Evolutionary conservation across 2,329 filamentous ascomycete species (phyloP).

Genomic region (Phialophora expanda): DNA sequence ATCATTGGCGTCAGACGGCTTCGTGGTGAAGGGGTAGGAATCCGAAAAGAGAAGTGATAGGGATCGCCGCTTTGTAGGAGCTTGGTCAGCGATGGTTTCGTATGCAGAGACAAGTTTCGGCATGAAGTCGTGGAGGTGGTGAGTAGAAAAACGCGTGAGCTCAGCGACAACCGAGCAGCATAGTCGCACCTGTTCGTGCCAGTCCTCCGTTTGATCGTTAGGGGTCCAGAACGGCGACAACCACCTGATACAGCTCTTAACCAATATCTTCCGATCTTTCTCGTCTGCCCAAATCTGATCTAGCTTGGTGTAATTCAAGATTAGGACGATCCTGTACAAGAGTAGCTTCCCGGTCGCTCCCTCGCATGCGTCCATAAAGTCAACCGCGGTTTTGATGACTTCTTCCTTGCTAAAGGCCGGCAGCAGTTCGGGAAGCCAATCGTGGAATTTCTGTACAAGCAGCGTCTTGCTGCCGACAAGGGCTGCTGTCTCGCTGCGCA

Average conservation of each 20-base stretch:
- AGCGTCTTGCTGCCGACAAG: slow-evolving; percentile 93
- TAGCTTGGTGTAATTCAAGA: slow-evolving; percentile 86
- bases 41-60: slow-evolving; percentile 90
- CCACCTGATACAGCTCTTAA: slow-evolving; percentile 85
- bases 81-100: slow-evolving; percentile 72
- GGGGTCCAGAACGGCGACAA: slow-evolving; percentile 91
- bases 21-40: slow-evolving; percentile 84
- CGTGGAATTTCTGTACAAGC: slow-evolving; percentile 93
- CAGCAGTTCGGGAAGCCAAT: slow-evolving; percentile 90
- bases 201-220: slow-evolving; percentile 77
- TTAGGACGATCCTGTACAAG: slow-evolving; percentile 87
- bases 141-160: slow-evolving; percentile 76
- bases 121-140: slow-evolving; percentile 86
- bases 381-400: slow-evolving; percentile 86
- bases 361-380: slow-evolving; percentile 90
- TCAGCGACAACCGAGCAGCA: slow-evolving; percentile 92
- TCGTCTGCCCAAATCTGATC: slow-evolving; percentile 75
- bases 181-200: slow-evolving; percentile 88
- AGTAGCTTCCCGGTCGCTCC: slow-evolving; percentile 88
- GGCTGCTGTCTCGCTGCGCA: slow-evolving; percentile 83
- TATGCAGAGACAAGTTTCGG: slow-evolving; percentile 92
- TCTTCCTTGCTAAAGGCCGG: slow-evolving; percentile 79
- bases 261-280: slow-evolving; percentile 74
- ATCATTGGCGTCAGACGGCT: slow-evolving; percentile 63
- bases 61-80: slow-evolving; percentile 61